A percentile compares a stretch with the other conserved stretches of the same genome.
Evolutionary conservation across 768 basidiomycete genomes (phyloP).

Genomic region (Rubroboletus pulcherrimus): DNA sequence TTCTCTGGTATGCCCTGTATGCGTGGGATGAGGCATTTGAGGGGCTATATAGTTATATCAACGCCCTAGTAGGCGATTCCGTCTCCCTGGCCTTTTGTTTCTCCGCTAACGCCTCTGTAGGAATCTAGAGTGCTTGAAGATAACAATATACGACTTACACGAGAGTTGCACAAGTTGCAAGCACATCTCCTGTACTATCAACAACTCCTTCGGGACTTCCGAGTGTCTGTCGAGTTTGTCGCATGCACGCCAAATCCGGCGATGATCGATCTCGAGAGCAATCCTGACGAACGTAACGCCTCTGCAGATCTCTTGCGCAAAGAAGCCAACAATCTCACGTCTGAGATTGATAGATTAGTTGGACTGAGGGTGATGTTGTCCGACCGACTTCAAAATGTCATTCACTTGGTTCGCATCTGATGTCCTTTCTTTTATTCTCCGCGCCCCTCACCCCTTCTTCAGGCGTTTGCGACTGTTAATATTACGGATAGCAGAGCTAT

Average conservation of each 20-base stretch:
- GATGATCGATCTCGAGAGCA: constrained; percentile 29
- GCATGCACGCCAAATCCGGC: constrained; percentile 46
- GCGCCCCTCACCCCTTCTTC: not conserved
- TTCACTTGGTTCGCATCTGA: constrained; percentile 26
- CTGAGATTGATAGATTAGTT: constrained; percentile 48
- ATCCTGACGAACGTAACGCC: constrained; percentile 1
- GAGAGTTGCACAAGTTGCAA: constrained; percentile 53
- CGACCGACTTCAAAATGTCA: constrained; percentile 34
- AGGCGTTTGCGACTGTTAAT: constrained; percentile 61
- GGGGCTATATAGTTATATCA: constrained; percentile 47
- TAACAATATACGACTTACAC: constrained; percentile 44
- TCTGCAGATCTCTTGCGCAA: constrained; percentile 39
- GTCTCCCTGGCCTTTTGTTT: not conserved
- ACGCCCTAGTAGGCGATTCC: constrained; percentile 38
- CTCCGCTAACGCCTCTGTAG: constrained; percentile 24
- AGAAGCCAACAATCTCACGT: constrained; percentile 47
- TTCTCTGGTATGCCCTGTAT: constrained; percentile 59
- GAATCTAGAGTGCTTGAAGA: constrained; percentile 42
- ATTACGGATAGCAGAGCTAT: constrained; percentile 51
- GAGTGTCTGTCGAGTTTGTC: constrained; percentile 47
- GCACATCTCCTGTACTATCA: constrained; percentile 58
- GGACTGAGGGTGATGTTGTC: constrained; percentile 29
- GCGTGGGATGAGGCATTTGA: constrained; percentile 63
- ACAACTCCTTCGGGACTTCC: constrained; percentile 52
- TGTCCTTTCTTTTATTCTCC: not conserved